Evolutionary conservation across 2,329 filamentous ascomycete genomes (phyloP).

Genomic region (Pseudocercospora vitis): DNA sequence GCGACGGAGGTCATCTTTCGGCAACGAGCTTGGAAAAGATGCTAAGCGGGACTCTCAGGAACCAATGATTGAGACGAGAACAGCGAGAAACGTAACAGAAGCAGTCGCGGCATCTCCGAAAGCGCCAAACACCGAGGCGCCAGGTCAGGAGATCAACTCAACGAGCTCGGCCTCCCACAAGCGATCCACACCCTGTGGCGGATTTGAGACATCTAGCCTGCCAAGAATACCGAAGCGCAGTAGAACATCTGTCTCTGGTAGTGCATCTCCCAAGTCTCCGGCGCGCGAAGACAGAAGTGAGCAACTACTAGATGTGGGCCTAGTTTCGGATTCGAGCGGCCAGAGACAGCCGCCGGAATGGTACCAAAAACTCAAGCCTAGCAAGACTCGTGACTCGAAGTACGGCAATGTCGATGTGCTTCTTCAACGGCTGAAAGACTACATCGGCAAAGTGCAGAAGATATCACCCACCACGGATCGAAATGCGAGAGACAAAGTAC

Average conservation of each 20-base stretch:
- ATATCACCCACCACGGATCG: neutral
- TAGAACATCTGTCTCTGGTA: neutral
- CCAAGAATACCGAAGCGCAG: slow-evolving; percentile 1
- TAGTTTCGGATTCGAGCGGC: neutral
- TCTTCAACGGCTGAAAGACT: slow-evolving; percentile 11
- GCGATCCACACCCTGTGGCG: neutral
- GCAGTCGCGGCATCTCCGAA: too few relatives aligned
- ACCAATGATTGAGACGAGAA: too few relatives aligned
- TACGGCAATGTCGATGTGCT: slow-evolving; percentile 15
- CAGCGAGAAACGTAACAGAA: too few relatives aligned
- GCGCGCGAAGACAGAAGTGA: neutral
- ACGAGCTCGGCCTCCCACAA: neutral
- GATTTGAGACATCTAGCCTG: neutral
- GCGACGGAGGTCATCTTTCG: too few relatives aligned
- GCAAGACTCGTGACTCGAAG: slow-evolving; percentile 7
- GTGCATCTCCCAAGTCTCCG: slow-evolving; percentile 8
- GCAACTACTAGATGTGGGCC: neutral
- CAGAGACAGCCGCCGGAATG: slow-evolving; percentile 22
- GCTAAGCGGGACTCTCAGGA: neutral
- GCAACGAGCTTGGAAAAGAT: neutral
- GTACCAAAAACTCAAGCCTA: slow-evolving; percentile 19
- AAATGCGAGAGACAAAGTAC: slow-evolving; percentile 2
- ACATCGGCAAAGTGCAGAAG: slow-evolving; percentile 15
- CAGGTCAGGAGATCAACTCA: neutral
- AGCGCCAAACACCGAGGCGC: neutral